Evolutionary conservation across 352 stramenopile species (phyloP).

Genomic region (Globisporangium echinulatum): DNA sequence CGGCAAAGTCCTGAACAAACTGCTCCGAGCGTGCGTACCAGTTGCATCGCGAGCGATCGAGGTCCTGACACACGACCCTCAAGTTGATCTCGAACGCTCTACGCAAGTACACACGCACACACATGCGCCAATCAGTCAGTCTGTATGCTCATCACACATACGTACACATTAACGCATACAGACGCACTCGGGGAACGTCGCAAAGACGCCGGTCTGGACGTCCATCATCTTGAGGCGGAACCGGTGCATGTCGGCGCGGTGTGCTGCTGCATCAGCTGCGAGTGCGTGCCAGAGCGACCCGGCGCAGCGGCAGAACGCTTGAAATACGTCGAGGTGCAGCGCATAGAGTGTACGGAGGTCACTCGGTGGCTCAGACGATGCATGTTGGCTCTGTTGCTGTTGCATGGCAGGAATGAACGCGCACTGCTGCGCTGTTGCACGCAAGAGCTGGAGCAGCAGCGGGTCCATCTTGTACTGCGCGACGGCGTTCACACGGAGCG

Average conservation of each 20-base stretch:
- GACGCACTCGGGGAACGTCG: slow-evolving; percentile 60
- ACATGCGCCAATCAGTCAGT: too few species aligned
- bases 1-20: slow-evolving; percentile 38
- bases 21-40: slow-evolving; percentile 48
- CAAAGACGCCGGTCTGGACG: slow-evolving; percentile 49
- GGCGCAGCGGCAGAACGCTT: slow-evolving; percentile 46
- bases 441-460: slow-evolving; percentile 38
- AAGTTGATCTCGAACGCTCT: slow-evolving; percentile 77
- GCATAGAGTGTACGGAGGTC: slow-evolving; percentile 35
- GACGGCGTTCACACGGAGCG: slow-evolving; percentile 36
- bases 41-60: slow-evolving; percentile 41
- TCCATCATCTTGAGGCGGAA: slow-evolving; percentile 60
- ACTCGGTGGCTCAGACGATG: background rate
- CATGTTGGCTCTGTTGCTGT: slow-evolving; percentile 2
- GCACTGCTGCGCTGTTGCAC: slow-evolving; percentile 26
- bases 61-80: slow-evolving; percentile 33
- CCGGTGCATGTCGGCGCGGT: slow-evolving; percentile 25
- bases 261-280: slow-evolving; percentile 2
- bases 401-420: slow-evolving; percentile 29
- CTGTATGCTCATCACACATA: too few species aligned
- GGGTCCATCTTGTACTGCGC: slow-evolving; percentile 48
- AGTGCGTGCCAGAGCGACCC: slow-evolving; percentile 33
- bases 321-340: slow-evolving; percentile 66
- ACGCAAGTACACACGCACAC: slow-evolving; percentile 1
- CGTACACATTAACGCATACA: background rate